Conservation (phyloP, 345 rosid genomes). For the Populus pruinosa region DNA sequence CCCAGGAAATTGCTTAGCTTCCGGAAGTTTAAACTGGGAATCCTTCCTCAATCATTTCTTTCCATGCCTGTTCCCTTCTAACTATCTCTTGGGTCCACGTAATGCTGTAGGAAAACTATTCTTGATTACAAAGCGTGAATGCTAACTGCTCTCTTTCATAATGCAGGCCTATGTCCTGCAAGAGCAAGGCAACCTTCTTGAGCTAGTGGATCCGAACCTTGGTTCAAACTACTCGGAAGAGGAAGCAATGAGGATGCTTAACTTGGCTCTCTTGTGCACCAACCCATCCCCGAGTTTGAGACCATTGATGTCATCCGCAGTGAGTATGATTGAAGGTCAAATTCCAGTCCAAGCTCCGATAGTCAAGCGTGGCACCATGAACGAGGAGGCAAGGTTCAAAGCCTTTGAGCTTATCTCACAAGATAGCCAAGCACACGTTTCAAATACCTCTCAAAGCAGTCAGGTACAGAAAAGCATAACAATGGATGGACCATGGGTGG, state of each 20-base stretch:
- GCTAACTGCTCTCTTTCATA: background rate
- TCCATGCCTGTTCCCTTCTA: too few relatives aligned
- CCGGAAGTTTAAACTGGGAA: too few relatives aligned
- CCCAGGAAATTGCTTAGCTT: too few relatives aligned
- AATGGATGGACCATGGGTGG: slow-evolving; percentile 64
- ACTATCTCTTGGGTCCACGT: too few relatives aligned
- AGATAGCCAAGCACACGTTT: slow-evolving; percentile 52
- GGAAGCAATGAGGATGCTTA: slow-evolving; percentile 68
- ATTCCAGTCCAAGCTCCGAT: slow-evolving; percentile 64
- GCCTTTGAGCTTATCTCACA: slow-evolving; percentile 68
- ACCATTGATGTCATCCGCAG: slow-evolving; percentile 83
- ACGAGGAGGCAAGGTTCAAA: slow-evolving; percentile 63
- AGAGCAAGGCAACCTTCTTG: slow-evolving; percentile 87
- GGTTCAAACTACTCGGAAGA: slow-evolving; percentile 48
- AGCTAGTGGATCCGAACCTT: slow-evolving; percentile 72
- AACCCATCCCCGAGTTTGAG: slow-evolving; percentile 85
- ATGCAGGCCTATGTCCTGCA: slow-evolving; percentile 79
- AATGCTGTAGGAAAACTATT: too few relatives aligned
- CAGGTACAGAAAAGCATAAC: slow-evolving; percentile 44
- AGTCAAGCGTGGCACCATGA: slow-evolving; percentile 47
- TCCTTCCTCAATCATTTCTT: too few relatives aligned
- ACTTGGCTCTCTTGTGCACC: slow-evolving; percentile 76
- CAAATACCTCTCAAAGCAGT: slow-evolving; percentile 41
- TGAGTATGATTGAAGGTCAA: slow-evolving; percentile 78
- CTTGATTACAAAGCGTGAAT: background rate